Base-by-base conservation (phyloP, 2,329 filamentous ascomycete species). In the Xylariaceae sp. region DNA sequence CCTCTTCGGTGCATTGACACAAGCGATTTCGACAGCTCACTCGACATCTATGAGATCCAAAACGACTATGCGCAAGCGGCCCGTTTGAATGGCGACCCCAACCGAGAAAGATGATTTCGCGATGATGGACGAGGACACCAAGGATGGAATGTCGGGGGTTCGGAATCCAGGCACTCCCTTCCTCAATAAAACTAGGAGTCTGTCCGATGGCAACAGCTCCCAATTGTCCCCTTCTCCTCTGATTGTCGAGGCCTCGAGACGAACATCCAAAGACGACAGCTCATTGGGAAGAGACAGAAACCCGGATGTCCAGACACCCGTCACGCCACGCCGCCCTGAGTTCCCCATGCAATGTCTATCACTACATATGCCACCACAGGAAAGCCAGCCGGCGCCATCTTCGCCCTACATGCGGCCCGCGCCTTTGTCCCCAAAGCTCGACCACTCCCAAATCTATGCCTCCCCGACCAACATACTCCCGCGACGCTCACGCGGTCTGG, bases 391-490 rank as follows among this genome's bases (percentile, higher is more conserved):
- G 12, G 51, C 54, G 18, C 58, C 65, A 27, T 66, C 68, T 39
- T 70, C 65, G 45, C 51, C 60, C 44, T 71, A 76, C 45, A 70
- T 75, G 56, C 85, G 80, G 62, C 74, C 83, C n/a, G 72, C 72
- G 22, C 89, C 90, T 59, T 77, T 92, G 52, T 95, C 90, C 2
- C 90, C 91, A 14, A 90, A 95, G 67, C 80, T 94, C 55, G 90
- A 96, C 67, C 80, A 88, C 48, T 86, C 86, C 17, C 87, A 90
- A 58, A 89, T 85, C 42, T 96, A 95, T 72, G 87, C 87, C 39
- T 92, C 90, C 1, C 90, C 91, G 2, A 86, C 88, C 22, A 95
- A 91, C 47, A 87, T 95, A 42, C 78, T 97, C 7, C 92, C 92
- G 15, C 83, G 92, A 56, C 85, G 91, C 53, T 96, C 91, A 30